Evolutionary conservation across 306 rosid species (phyloP).

Genomic region (Citrullus amarus): DNA sequence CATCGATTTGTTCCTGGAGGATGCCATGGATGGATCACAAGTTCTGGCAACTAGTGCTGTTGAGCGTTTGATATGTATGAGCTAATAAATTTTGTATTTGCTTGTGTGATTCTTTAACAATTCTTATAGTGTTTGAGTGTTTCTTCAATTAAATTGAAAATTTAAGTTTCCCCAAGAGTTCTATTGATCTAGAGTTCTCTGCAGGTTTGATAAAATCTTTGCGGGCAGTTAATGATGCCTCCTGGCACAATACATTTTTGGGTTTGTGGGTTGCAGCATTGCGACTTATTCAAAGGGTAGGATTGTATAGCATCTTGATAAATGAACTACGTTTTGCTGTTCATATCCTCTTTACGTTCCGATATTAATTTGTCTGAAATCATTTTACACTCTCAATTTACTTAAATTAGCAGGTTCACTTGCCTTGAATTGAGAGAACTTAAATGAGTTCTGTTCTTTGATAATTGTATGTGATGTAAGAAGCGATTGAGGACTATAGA

Average conservation of each 20-base stretch:
- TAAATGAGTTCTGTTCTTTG: not conserved
- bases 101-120: constrained; percentile 4
- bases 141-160: not conserved
- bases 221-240: constrained; percentile 54
- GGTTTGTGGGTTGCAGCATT: constrained; percentile 86
- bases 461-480: too few species aligned
- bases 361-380: constrained; percentile 1
- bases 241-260: constrained; percentile 78
- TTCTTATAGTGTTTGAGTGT: not conserved
- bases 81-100: not conserved
- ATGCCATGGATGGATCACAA: constrained; percentile 68
- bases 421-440: not conserved
- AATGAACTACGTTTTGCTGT: not conserved
- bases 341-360: not conserved
- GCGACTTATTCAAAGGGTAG: constrained; percentile 87
- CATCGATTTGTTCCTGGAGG: constrained; percentile 76
- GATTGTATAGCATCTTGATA: constrained; percentile 11
- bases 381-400: not conserved
- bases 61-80: constrained; percentile 55
- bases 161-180: constrained; percentile 3
- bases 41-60: constrained; percentile 54
- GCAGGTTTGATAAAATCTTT: constrained; percentile 75
- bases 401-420: not conserved
- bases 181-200: constrained; percentile 22
- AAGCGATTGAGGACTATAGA: too few species aligned